Base-by-base conservation (phyloP, 176 grass and related monocot species). In the Eleusine coracana region DNA sequence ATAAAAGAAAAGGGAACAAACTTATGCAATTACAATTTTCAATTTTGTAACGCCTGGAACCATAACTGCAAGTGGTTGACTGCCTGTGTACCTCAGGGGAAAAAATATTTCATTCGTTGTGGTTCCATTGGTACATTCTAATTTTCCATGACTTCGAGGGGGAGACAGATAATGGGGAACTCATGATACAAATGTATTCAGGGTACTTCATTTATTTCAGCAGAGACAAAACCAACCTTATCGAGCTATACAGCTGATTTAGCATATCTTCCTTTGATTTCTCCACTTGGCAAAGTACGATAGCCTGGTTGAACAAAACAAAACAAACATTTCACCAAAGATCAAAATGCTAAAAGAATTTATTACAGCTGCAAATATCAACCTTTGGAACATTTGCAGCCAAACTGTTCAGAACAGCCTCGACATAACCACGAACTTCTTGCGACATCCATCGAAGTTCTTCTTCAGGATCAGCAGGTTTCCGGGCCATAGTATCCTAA, bases 381-480 rank as follows among this genome's bases (percentile, higher is more conserved):
- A 98, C 93, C 91, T 99, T 99, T 63, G 96, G 96, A 86, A 99
- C 93, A 70, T 99, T 99, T 85, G 96, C 93, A 56, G 96, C 91
- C 80, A 99, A 90, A 92, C 93, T 96, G 81, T 96, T 94, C 81
- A 99, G 87, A 88, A 99, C 93, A 72, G 93, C 93, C 71, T 99
- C 96, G 9, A 99, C 96, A 81, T 99, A 99, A 87, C 96, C 89
- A 62, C 96, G 93, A 63, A 99, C 91, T 99, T 99, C 96, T 88
- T 99, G 96, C 70, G 96, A 96, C 96, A 99, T 99, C 96, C 96
- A 99, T 75, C 91, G 80, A 48, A 99, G 91, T 81, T 99, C 96
- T 90, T 96, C 96, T 87, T 96, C 96, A 74, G 96, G 96, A 87
- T 99, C 93, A 83, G 93, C 96, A 58, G 91, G 96, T 71, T 60